phyloP scores from a whole-genome alignment of 352 stramenopile genomes.

The Phytophthora nicotianae region DNA sequence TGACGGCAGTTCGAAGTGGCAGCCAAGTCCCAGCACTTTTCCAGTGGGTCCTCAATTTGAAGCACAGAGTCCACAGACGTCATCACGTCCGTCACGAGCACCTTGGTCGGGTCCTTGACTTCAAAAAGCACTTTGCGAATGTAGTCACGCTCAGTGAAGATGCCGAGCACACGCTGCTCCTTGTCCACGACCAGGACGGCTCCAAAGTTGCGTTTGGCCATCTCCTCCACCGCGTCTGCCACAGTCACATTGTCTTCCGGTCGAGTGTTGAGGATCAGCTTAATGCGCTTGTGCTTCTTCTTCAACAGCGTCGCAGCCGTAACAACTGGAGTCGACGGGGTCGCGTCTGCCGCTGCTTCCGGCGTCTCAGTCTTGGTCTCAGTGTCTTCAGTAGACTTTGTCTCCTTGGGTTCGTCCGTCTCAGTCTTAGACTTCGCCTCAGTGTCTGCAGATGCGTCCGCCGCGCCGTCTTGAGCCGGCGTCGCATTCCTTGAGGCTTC shows the following conservation, averaged over 20 bases:
- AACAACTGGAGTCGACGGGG: slow-evolving; percentile 33
- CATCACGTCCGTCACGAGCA: slow-evolving; percentile 66
- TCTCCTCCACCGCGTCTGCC: slow-evolving; percentile 74
- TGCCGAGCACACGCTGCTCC: slow-evolving; percentile 79
- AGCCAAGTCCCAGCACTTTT: slow-evolving; percentile 80
- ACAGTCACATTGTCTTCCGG: slow-evolving; percentile 80
- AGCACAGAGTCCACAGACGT: slow-evolving; percentile 59
- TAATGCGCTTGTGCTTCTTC: slow-evolving; percentile 86
- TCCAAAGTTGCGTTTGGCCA: slow-evolving; percentile 83
- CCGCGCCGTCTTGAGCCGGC: slow-evolving; percentile 7
- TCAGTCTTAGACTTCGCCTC: slow-evolving; percentile 7
- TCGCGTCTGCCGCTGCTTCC: slow-evolving; percentile 9
- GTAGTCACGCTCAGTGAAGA: slow-evolving; percentile 89
- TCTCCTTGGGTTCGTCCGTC: slow-evolving; percentile 8
- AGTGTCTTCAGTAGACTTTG: slow-evolving; percentile 17
- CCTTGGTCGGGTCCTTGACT: slow-evolving; percentile 63
- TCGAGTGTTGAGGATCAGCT: slow-evolving; percentile 83
- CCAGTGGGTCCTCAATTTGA: slow-evolving; percentile 79
- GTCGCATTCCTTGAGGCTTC: slow-evolving; percentile 57
- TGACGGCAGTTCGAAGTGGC: slow-evolving; percentile 77
- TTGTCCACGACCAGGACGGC: slow-evolving; percentile 85
- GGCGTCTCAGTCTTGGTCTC: slow-evolving; percentile 16
- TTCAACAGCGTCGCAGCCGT: slow-evolving; percentile 76
- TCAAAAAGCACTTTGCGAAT: slow-evolving; percentile 78
- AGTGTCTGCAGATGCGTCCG: not conserved